Base-by-base conservation (phyloP, 441 rosid species). In the Melastoma candidum region DNA sequence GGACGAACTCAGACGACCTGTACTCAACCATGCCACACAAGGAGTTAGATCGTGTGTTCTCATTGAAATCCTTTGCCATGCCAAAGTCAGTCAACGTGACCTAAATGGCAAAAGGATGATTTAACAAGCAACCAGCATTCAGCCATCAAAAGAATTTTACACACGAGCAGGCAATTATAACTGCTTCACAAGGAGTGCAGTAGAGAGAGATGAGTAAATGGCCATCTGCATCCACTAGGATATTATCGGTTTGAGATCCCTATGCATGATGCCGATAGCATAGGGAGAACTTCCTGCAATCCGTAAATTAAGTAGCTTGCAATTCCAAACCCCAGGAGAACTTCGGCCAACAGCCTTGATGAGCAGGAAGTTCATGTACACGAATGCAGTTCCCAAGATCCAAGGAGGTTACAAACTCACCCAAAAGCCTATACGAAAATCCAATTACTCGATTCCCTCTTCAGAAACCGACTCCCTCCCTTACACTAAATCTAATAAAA, bases 201-300 rank as follows among this genome's bases (percentile, higher is more conserved):
- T 6, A 47, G 58, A 54, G 62, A 47, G 51, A 63, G 51, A 51
- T 48, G 59, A 44, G 57, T 80, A 92, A 97, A 63, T 92, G 97
- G 61, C 97, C 97, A 57, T 92, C 95, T 11, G 72, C 77, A 68
- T 79, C 92, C 75, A 92, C 55, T 22, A 92, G 81, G 64, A 92
- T 80, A 61, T 92, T 92, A 76, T 92, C 98, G 97, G 98, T 68
- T 92, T 92, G 14, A 92, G 85, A 77, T 92, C 98, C 67, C 98
- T 84, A 67, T 85, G 98, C 98, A 92, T 88, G 58, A 92, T 81
- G 64, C 92, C 97, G 56, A 88, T 84, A 74, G 78, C 82, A 74
- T 92, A 97, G 58, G 88, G 97, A 68, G 22, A 17, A 17, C 22
- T 17, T 17, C 22, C 22, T 17, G 22, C 36, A 29, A 29, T 29